phyloP scores from a whole-genome alignment of 139 green algal species.

The Pseudopediastrum boryanum region DNA sequence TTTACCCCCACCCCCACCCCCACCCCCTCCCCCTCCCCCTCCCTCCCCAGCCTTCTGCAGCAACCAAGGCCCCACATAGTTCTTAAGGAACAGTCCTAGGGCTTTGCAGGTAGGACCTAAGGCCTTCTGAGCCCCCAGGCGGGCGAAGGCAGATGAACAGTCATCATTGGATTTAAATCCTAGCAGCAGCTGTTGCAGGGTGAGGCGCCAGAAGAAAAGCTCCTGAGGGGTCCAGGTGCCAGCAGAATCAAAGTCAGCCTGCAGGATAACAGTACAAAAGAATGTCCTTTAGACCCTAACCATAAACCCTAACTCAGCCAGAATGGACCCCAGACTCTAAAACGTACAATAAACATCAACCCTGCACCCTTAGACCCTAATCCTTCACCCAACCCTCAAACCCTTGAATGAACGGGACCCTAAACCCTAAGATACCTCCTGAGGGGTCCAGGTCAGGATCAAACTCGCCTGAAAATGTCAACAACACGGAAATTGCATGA shows the following conservation, averaged over 20 bases:
- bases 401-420: too few relatives aligned
- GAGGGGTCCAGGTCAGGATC: too few relatives aligned
- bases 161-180: slow-evolving; percentile 33
- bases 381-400: too few relatives aligned
- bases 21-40: background rate
- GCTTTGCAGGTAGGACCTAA: slow-evolving; percentile 13
- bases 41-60: slow-evolving; percentile 31
- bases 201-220: slow-evolving; percentile 65
- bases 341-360: too few relatives aligned
- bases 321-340: too few relatives aligned
- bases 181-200: slow-evolving; percentile 62
- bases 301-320: too few relatives aligned
- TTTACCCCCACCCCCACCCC: background rate
- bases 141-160: background rate
- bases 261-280: slow-evolving; percentile 1
- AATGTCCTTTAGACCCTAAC: too few relatives aligned
- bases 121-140: slow-evolving; percentile 22
- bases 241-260: slow-evolving; percentile 57
- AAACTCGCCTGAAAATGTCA: too few relatives aligned
- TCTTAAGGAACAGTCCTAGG: slow-evolving; percentile 55
- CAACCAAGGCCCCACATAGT: slow-evolving; percentile 64
- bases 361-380: too few relatives aligned
- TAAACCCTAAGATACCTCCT: too few relatives aligned
- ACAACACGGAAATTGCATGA: too few relatives aligned
- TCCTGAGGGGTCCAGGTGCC: slow-evolving; percentile 33